Evolutionary conservation across 1,284 basidiomycete species (phyloP).

Genomic region (Ceratobasidium sp.): DNA sequence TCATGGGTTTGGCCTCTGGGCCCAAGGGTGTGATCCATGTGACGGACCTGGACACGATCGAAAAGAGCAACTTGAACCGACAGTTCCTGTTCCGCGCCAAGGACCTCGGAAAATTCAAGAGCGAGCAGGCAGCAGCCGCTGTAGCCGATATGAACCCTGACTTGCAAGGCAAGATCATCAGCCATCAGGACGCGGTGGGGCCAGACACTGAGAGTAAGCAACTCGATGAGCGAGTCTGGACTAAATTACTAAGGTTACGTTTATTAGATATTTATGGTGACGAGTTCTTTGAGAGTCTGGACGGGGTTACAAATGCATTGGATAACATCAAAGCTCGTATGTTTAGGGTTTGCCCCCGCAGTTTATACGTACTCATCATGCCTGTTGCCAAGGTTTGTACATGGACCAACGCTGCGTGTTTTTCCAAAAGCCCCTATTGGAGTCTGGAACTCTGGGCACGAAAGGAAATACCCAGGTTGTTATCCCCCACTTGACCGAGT

Average conservation of each 20-base stretch:
- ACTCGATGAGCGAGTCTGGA: constrained; percentile 14
- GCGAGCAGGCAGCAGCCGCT: constrained; percentile 91
- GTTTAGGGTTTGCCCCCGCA: constrained; percentile 50
- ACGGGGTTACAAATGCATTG: constrained; percentile 99
- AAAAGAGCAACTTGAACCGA: constrained; percentile 98
- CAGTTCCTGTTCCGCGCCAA: constrained; percentile 98
- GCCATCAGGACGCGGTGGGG: constrained; percentile 94
- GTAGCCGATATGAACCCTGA: constrained; percentile 98
- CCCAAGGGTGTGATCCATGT: constrained; percentile 87
- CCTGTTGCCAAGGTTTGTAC: constrained; percentile 72
- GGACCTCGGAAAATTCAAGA: constrained; percentile 97
- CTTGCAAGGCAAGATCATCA: constrained; percentile 84
- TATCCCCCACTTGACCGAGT: constrained; percentile 94
- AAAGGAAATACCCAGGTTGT: constrained; percentile 99
- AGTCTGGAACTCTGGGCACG: constrained; percentile 97
- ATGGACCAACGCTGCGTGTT: constrained; percentile 99
- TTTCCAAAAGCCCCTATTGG: constrained; percentile 94
- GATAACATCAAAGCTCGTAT: constrained; percentile 95
- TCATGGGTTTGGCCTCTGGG: constrained; percentile 95
- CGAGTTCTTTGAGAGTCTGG: constrained; percentile 84
- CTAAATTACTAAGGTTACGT: constrained; percentile 29
- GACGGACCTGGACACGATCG: constrained; percentile 98
- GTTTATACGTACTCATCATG: constrained; percentile 5
- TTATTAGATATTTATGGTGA: constrained; percentile 83
- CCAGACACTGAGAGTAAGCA: constrained; percentile 86